These are phyloP conservation scores for Aspergillus panamensis DNA, from an alignment of 495 filamentous ascomycete species.

Conservation along the genomic window DNA sequence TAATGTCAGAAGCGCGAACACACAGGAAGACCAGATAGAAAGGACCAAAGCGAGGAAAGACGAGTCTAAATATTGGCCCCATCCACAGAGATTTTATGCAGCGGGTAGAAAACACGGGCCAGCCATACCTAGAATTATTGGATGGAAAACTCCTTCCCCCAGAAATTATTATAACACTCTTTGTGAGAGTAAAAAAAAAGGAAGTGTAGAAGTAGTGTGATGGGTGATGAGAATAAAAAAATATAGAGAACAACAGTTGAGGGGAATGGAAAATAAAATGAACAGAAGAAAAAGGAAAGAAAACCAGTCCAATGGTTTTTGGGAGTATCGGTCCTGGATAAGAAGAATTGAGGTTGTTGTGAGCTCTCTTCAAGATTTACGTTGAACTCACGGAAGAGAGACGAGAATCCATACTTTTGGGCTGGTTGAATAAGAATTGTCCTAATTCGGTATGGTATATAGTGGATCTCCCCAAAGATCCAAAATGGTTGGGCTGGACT, in stretches of 20 bases:
- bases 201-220: no score
- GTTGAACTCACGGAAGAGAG: conserved; percentile 25
- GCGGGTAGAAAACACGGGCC: no score
- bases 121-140: no score
- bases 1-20: not conserved
- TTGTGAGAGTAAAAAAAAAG: no score
- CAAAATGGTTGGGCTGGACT: conserved; percentile 38
- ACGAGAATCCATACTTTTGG: conserved; percentile 19
- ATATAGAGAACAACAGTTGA: conserved; percentile 27
- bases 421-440: conserved; percentile 31
- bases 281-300: not conserved
- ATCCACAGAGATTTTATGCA: no score
- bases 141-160: no score
- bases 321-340: not conserved
- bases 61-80: no score
- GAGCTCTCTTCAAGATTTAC: conserved; percentile 1
- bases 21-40: no score
- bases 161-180: no score
- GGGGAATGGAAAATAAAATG: conserved; percentile 19
- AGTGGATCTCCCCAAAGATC: conserved; percentile 31
- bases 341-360: not conserved
- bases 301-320: not conserved
- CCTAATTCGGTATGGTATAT: conserved; percentile 28
- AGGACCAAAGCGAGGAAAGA: no score
- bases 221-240: conserved; percentile 4